Conservation (phyloP, 768 basidiomycete genomes). For the Mycena vitilis region DNA sequence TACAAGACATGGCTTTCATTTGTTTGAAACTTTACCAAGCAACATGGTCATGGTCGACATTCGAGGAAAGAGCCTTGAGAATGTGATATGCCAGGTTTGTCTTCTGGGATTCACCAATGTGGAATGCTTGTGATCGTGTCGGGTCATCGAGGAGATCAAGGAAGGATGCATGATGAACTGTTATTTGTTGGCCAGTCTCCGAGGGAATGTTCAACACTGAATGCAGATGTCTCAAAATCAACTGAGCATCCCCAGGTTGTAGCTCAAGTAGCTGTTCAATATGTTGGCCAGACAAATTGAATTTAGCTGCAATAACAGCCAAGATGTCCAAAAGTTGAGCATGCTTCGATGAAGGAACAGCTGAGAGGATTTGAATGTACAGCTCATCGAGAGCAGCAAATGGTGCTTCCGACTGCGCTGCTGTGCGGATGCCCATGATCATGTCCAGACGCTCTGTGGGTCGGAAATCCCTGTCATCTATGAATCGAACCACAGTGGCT, state of each 20-base stretch:
- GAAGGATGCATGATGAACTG: constrained; percentile 8
- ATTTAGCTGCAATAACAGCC: constrained; percentile 1
- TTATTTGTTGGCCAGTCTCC: not conserved
- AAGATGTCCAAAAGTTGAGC: constrained; percentile 3
- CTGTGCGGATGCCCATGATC: not conserved
- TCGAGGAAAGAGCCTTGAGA: not conserved
- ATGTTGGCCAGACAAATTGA: not conserved
- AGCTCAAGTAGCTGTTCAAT: constrained; percentile 6
- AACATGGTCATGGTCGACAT: not conserved
- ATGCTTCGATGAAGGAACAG: not conserved
- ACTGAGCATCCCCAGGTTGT: not conserved
- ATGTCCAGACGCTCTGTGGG: not conserved
- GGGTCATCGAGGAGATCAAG: constrained; percentile 6
- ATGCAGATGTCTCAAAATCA: not conserved
- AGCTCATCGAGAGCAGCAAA: constrained; percentile 7
- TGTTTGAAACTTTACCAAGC: not conserved
- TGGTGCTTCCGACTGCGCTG: not conserved
- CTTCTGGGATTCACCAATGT: not conserved
- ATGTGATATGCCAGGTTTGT: not conserved
- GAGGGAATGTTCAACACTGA: not conserved
- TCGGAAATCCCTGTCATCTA: not conserved
- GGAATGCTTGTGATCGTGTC: not conserved
- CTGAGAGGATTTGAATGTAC: constrained; percentile 21
- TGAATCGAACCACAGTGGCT: not conserved
- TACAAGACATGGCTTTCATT: not conserved